These are phyloP conservation scores for Capsella rubella DNA, from an alignment of 441 rosid species.

Conservation along the genomic window DNA sequence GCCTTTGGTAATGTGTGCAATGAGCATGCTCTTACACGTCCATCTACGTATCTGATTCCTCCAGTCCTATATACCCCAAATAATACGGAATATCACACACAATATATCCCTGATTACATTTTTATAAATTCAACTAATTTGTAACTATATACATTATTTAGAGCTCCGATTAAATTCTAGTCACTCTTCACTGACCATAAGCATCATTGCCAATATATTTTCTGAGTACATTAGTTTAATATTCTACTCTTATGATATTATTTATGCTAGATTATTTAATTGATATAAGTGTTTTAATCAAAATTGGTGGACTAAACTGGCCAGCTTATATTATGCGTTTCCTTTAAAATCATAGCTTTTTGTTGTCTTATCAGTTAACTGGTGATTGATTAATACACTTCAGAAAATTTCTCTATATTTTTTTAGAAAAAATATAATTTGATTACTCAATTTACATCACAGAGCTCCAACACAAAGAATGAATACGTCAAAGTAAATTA, in stretches of 20 bases:
- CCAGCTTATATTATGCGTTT: conserved; percentile 17
- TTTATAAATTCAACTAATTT: background rate
- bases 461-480: background rate
- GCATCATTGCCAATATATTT: background rate
- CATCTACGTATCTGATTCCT: conserved; percentile 47
- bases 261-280: background rate
- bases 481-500: background rate
- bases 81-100: background rate
- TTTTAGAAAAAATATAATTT: background rate
- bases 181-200: background rate
- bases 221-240: background rate
- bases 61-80: conserved; percentile 16
- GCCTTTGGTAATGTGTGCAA: conserved; percentile 34
- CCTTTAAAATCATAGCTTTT: conserved; percentile 15
- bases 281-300: background rate
- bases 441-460: conserved; percentile 13
- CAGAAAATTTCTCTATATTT: background rate
- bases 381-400: conserved; percentile 1
- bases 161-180: background rate
- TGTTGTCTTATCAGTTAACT: conserved; percentile 31
- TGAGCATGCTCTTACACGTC: conserved; percentile 43
- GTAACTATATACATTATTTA: conserved; percentile 4
- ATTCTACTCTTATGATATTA: background rate
- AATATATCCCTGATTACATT: background rate
- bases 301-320: conserved; percentile 6